phyloP scores from a whole-genome alignment of 2,329 filamentous ascomycete genomes.

The Arthrobotrys entomopaga region DNA sequence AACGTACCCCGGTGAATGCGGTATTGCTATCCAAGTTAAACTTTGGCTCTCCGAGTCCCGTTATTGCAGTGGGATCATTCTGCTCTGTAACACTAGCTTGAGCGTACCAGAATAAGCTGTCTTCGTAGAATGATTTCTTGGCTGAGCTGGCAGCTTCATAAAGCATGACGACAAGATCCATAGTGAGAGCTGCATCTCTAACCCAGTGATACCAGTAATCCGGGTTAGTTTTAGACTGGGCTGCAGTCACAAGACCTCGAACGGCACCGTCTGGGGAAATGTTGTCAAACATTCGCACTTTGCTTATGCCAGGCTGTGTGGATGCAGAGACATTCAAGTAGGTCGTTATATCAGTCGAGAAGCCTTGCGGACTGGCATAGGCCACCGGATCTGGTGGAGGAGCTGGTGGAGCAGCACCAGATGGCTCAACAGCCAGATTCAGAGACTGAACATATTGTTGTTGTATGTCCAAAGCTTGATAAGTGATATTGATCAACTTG shows the following conservation, averaged over 20 bases:
- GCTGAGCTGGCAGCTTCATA: conserved; percentile 60
- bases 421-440: conserved; percentile 35
- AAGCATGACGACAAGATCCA: conserved; percentile 62
- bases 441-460: conserved; percentile 37
- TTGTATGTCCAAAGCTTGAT: conserved; percentile 41
- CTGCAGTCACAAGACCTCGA: conserved; percentile 63
- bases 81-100: conserved; percentile 43
- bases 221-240: conserved; percentile 62
- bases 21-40: conserved; percentile 50
- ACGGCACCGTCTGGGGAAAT: conserved; percentile 62
- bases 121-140: conserved; percentile 42
- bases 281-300: conserved; percentile 62
- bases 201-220: conserved; percentile 66
- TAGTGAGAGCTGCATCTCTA: conserved; percentile 64
- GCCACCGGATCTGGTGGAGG: conserved; percentile 35
- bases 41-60: conserved; percentile 62
- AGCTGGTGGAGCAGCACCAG: conserved; percentile 36
- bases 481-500: conserved; percentile 49
- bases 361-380: conserved; percentile 45
- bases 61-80: conserved; percentile 39
- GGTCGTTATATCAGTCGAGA: conserved; percentile 44
- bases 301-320: conserved; percentile 54
- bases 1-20: conserved; percentile 43
- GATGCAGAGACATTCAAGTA: conserved; percentile 29
- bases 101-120: conserved; percentile 45